Percentiles rank a stretch among this genome's conserved stretches.
Evolutionary conservation across 148 eudicot genomes (phyloP).

Genomic region (Spergularia bocconei): DNA sequence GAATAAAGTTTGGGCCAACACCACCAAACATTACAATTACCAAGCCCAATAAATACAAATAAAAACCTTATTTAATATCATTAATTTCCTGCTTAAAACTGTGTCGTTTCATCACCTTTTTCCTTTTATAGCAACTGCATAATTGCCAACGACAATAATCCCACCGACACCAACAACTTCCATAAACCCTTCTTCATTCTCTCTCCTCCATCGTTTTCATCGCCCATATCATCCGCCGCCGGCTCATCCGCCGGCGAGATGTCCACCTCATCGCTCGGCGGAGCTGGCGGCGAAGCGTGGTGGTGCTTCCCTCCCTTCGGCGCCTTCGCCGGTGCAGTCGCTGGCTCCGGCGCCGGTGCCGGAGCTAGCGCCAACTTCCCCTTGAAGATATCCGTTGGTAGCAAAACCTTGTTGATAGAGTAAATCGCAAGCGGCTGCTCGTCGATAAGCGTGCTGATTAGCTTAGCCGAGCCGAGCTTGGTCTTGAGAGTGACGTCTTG

Average conservation of each 20-base stretch:
- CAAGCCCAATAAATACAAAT: background rate
- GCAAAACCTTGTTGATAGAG: conserved; percentile 59
- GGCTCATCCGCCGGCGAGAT: conserved; percentile 50
- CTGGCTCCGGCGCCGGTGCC: conserved; percentile 70
- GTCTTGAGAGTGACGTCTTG: conserved; percentile 59
- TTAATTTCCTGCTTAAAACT: background rate
- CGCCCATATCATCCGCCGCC: conserved; percentile 51
- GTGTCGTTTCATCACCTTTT: conserved; percentile 9
- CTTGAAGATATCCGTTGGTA: conserved; percentile 74
- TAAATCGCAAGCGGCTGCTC: conserved; percentile 75
- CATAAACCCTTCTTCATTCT: conserved; percentile 30
- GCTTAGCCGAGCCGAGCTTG: conserved; percentile 53
- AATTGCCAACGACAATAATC: conserved; percentile 37
- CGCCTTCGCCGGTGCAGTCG: conserved; percentile 32
- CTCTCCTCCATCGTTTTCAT: conserved; percentile 34
- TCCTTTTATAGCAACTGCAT: conserved; percentile 32
- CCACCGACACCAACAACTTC: conserved; percentile 28
- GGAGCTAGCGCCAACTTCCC: conserved; percentile 57
- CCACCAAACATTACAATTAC: background rate
- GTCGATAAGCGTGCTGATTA: conserved; percentile 59
- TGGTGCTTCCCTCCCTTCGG: conserved; percentile 44
- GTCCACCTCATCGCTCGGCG: conserved; percentile 30
- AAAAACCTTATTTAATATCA: too few relatives aligned
- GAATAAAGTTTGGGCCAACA: background rate
- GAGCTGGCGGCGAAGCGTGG: conserved; percentile 43